Evolutionary conservation across 176 grass and related monocot species (phyloP), one percentile per base, ranked within the genome.

Genomic region (Oryza nivara): DNA sequence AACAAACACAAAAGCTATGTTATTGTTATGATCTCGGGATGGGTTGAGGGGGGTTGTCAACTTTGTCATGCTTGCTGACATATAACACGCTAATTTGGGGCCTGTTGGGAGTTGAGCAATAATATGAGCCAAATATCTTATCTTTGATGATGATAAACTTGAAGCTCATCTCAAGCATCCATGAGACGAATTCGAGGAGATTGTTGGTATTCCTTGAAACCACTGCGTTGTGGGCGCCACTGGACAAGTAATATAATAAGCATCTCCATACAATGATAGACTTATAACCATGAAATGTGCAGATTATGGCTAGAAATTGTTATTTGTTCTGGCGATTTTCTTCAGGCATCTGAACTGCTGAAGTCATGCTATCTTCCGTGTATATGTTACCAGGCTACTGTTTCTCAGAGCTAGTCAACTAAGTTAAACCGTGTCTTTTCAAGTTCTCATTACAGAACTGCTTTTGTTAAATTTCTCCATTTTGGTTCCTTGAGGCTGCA

Each of bases 181-280:
- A 0, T 47, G 22, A 48, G 2, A 48, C 6, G 9, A 73, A 75
- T 23, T 52, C 11, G 17, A 49, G 46, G 65, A 78, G 48, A 47
- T 52, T 67, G 32, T 75, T 56, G 49, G 40, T 10, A 76, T 14
- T 82, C 76, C 76, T 86, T 85, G 16, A 76, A 76, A 75, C 14
- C 36, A 22, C 70, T 19, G 34, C 14, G 35, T 77, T 64, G 40
- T 36, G 35, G 47, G 47, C 19, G 71, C 38, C 3, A 28, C 46
- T 86, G 22, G 46, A 61, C 86, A 41, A 11, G 44, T 38, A 90
- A 20, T 77, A 20, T 54, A 75, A 30, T 19, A 49, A 75, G 72
- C 4, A 17, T 35, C 11, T 34, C 46, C 40, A 83, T 34, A 35
- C 65, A 20, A 16, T 83, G 11, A 7, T 81, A 80, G 26, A 30